Conservation (phyloP, 495 filamentous ascomycete genomes). For the Delitschia confertaspora region DNA sequence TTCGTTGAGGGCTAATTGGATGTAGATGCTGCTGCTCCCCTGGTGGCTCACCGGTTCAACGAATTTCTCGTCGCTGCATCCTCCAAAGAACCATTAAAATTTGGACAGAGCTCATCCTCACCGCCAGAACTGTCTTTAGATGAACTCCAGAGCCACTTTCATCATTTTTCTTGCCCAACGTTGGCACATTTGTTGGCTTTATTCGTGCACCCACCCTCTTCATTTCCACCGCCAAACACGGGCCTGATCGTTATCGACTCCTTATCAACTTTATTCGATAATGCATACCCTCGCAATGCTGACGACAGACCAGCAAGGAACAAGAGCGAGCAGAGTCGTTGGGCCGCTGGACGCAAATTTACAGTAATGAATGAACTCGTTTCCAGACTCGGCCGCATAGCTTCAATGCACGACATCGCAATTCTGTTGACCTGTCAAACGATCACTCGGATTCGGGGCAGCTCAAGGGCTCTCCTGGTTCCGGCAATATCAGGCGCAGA, state of each 20-base stretch:
- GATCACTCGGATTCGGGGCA: constrained; percentile 56
- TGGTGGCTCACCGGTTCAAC: constrained; percentile 19
- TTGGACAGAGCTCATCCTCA: neutral
- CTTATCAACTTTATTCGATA: constrained; percentile 61
- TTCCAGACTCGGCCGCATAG: constrained; percentile 54
- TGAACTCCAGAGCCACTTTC: constrained; percentile 31
- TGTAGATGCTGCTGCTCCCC: constrained; percentile 25
- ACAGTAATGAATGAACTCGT: constrained; percentile 51
- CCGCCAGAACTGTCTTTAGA: constrained; percentile 9
- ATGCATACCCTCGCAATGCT: constrained; percentile 54
- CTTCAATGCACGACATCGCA: constrained; percentile 53
- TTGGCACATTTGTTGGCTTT: constrained; percentile 73
- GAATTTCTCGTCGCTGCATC: constrained; percentile 18
- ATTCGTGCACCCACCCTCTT: constrained; percentile 50
- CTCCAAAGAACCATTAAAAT: neutral
- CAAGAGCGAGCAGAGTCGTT: constrained; percentile 42
- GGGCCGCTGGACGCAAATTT: constrained; percentile 53
- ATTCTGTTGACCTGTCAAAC: constrained; percentile 63
- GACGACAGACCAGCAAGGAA: constrained; percentile 32
- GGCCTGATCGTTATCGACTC: constrained; percentile 68
- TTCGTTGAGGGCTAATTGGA: constrained; percentile 16
- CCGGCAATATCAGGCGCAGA: constrained; percentile 56
- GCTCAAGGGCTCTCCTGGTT: constrained; percentile 50
- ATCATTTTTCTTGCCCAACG: constrained; percentile 39
- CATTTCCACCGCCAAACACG: constrained; percentile 51